Percentiles rank a stretch among this genome's conserved stretches.
Evolutionary conservation across 116 monocot genomes (phyloP).

Genomic region (Phalaenopsis hybrid): DNA sequence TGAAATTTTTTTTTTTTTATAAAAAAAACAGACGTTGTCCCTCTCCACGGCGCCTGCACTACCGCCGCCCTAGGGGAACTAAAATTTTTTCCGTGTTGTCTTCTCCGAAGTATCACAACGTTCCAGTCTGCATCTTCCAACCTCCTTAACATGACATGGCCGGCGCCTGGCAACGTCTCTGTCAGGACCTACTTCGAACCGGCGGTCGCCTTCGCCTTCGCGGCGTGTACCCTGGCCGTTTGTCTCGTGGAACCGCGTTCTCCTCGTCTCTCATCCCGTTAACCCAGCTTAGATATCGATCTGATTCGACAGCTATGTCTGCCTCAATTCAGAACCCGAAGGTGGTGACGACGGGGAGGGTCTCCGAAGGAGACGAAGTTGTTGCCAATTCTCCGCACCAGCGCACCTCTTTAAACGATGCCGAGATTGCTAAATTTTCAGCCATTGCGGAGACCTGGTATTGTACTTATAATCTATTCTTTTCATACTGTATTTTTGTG

Average conservation of each 20-base stretch:
- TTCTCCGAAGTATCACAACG: not conserved
- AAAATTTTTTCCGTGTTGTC: too few species aligned
- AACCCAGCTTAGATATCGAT: slow-evolving; percentile 14
- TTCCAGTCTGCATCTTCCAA: too few species aligned
- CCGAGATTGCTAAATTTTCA: slow-evolving; percentile 74
- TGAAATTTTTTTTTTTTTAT: too few species aligned
- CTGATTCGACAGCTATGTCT: slow-evolving; percentile 14
- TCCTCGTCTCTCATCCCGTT: not conserved
- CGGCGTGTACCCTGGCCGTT: slow-evolving; percentile 9
- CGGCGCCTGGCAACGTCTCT: slow-evolving; percentile 7
- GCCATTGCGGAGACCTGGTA: slow-evolving; percentile 83
- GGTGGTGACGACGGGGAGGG: not conserved
- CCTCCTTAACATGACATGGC: not conserved
- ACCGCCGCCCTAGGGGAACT: too few species aligned
- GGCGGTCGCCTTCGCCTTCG: not conserved
- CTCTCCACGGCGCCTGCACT: too few species aligned
- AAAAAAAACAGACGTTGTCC: too few species aligned
- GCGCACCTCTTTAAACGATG: slow-evolving; percentile 52
- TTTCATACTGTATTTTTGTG: not conserved
- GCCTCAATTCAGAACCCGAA: not conserved
- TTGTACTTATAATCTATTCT: not conserved
- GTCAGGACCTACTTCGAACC: not conserved
- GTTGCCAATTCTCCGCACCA: not conserved
- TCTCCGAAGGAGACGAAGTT: not conserved
- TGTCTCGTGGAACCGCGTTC: not conserved